phyloP scores from a whole-genome alignment of 1,284 basidiomycete genomes.

The Nidula niveotomentosa region DNA sequence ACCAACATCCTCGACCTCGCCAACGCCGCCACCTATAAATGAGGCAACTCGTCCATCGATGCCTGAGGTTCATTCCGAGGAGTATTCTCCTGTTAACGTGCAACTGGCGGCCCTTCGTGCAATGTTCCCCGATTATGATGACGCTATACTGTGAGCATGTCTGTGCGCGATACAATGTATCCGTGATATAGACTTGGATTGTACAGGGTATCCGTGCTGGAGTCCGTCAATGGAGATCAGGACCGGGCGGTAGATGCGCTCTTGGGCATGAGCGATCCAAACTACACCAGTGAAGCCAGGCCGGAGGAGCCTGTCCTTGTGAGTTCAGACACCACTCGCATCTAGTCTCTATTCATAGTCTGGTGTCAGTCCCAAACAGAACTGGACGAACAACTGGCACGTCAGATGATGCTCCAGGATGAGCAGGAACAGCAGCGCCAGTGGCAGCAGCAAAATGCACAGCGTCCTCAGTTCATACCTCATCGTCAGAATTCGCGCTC shows the following conservation, averaged over 20 bases:
- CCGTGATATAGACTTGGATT: constrained; percentile 7
- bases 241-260: constrained; percentile 72
- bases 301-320: constrained; percentile 8
- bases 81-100: constrained; percentile 36
- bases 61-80: constrained; percentile 3
- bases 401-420: constrained; percentile 68
- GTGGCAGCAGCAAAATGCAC: constrained; percentile 29
- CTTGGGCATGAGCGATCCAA: constrained; percentile 80
- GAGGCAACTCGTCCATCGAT: constrained; percentile 2
- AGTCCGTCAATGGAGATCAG: constrained; percentile 64
- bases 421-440: constrained; percentile 41
- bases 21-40: background rate
- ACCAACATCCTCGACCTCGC: background rate
- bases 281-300: constrained; percentile 44
- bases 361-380: constrained; percentile 53
- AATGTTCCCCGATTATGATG: constrained; percentile 83
- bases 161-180: background rate
- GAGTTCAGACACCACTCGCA: background rate
- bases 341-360: background rate
- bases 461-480: constrained; percentile 17
- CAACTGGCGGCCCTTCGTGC: constrained; percentile 54
- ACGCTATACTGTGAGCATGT: constrained; percentile 56
- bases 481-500: constrained; percentile 10
- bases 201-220: constrained; percentile 60
- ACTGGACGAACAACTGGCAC: constrained; percentile 74